phyloP scores from a whole-genome alignment of 2,329 filamentous ascomycete genomes.

The Calonectria pseudoturangicola region DNA sequence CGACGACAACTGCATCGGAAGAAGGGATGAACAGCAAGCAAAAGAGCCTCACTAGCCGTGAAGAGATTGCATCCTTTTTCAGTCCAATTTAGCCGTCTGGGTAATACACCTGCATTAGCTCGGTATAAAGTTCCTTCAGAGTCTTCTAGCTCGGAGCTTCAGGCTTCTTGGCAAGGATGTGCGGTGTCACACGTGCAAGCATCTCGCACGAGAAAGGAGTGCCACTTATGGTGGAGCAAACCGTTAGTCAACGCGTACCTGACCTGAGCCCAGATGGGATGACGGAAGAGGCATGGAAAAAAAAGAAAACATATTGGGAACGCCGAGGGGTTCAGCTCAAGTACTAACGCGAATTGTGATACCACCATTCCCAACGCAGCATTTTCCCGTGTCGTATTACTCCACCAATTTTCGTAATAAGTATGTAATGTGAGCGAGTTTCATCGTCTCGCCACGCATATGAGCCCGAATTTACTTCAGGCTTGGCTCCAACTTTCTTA shows the following conservation, averaged over 20 bases:
- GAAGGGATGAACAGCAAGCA: neutral
- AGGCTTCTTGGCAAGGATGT: conserved; percentile 5
- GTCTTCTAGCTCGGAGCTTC: neutral
- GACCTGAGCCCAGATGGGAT: neutral
- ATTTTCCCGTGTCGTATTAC: neutral
- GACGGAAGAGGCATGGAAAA: neutral
- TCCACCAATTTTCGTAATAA: too few relatives aligned
- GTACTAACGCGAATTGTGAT: neutral
- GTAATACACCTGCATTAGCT: conserved; percentile 18
- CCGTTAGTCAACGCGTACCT: neutral
- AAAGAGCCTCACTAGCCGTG: conserved; percentile 3
- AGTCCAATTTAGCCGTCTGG: neutral
- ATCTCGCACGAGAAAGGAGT: neutral
- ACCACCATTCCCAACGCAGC: neutral
- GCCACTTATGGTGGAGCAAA: neutral
- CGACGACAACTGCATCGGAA: too few relatives aligned
- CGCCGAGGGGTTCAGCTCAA: neutral
- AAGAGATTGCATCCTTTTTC: neutral
- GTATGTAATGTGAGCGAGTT: too few relatives aligned
- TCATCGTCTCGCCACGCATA: too few relatives aligned
- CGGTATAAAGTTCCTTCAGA: neutral
- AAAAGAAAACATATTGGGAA: neutral
- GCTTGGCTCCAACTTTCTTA: too few relatives aligned
- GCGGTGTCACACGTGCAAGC: neutral
- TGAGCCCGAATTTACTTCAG: too few relatives aligned